phyloP scores from a whole-genome alignment of 2,329 filamentous ascomycete genomes.

The Ophidiomyces ophidiicola region DNA sequence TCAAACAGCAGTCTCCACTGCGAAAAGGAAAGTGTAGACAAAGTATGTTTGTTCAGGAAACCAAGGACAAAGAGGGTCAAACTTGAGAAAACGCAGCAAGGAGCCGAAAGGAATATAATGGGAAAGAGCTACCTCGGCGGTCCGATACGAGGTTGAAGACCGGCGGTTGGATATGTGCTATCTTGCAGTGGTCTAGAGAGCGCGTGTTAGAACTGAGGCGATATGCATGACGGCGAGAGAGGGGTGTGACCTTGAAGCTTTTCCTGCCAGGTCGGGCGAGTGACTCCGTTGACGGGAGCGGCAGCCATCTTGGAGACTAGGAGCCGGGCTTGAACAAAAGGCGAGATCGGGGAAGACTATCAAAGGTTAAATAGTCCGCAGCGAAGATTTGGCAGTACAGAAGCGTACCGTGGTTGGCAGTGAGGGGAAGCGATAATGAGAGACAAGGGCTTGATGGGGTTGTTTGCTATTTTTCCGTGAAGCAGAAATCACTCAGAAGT shows the following conservation, averaged over 20 bases:
- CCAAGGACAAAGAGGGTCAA: background rate
- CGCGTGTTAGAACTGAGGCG: conserved; percentile 11
- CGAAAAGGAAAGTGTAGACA: conserved; percentile 24
- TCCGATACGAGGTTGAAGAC: conserved; percentile 62
- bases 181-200: conserved; percentile 46
- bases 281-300: conserved; percentile 15
- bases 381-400: too few relatives aligned
- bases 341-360: conserved; percentile 4
- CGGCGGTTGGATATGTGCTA: conserved; percentile 43
- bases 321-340: conserved; percentile 1
- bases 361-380: too few relatives aligned
- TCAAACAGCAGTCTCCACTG: conserved; percentile 15
- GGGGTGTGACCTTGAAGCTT: conserved; percentile 41
- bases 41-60: too few relatives aligned
- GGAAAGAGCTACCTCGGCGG: conserved; percentile 48
- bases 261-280: conserved; percentile 42
- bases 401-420: too few relatives aligned
- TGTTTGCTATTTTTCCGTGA: conserved; percentile 2
- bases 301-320: conserved; percentile 16
- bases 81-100: conserved; percentile 13
- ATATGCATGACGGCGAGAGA: conserved; percentile 14
- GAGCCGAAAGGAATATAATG: conserved; percentile 12
- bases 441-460: background rate
- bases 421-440: too few relatives aligned
- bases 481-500: background rate